Evolutionary conservation across 192 early-diverging fungal genomes (phyloP), one percentile per base, ranked within the genome.

Genomic region (Glomus cerebriforme): DNA sequence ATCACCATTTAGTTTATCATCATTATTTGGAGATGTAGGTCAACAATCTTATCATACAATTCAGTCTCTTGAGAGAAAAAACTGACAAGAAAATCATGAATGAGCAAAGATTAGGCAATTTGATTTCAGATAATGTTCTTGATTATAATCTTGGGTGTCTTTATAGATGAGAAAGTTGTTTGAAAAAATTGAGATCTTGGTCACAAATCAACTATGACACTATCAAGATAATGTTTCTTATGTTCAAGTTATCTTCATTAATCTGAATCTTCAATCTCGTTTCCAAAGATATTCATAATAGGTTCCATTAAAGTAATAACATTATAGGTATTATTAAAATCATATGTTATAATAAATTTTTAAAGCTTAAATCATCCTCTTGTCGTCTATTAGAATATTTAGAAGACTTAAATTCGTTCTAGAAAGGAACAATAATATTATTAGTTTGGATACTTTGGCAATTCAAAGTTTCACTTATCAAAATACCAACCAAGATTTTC

Each of bases 51-150:
- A n/a, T 68, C 7, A 8, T 68, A 32, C 66, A 6, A 68, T 34
- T 68, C 34, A 6, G 66, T 32, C 17, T 67, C 65, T 67, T 67
- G 65, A 67, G 65, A 67, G 35, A 67, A 67, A 37, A 67, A 67
- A 35, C 27, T 26, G 6, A 37, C 10, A 37, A 67, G 65, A 67
- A 67, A 67, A 67, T 67, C 29, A 32, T 67, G 65, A 31, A 67
- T 67, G 7, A 35, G n/a, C 65, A 17, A 26, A 26, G 27, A 67
- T 67, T 26, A 67, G 29, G 15, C 17, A 29, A 5, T 32, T 26
- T 19, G 65, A 27, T 24, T 31, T 67, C 17, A 29, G n/a, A 0
- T 67, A 19, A 37, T 29, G n/a, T 67, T 67, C n/a, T 37, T 35
- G 3, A 67, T 35, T 15, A 67, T 67, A 67, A 35, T 67, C 29